Evolutionary conservation across 352 stramenopile genomes (phyloP), one percentile per base, ranked within the genome.

Genomic region (Pythium coloratum): DNA sequence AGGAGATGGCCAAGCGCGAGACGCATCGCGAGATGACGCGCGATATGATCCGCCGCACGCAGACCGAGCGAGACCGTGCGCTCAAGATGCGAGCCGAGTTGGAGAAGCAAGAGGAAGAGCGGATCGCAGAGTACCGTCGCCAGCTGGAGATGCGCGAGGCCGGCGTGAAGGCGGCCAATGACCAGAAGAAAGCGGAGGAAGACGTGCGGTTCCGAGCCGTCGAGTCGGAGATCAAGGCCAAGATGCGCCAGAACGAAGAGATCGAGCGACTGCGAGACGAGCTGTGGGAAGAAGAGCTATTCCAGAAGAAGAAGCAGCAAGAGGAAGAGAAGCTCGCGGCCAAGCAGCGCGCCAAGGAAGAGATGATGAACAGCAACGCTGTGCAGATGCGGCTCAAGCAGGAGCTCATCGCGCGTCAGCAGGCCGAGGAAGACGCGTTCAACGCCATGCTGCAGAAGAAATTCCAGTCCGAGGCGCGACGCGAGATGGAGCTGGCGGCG

Each of bases 231-330:
- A 97, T 95, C 64, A 76, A 91, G 58, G 78, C 80, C 32, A 88
- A 94, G 70, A 82, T 74, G 60, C 75, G 89, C 47, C 77, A 90
- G 32, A 91, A 96, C n/a, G 78, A 97, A 64, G 91, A 97, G 68
- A 91, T 96, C 73, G 82, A 95, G 65, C 75, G 67, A 20, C 76
- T 97, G 26, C 89, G 91, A 33, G 88, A 96, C 71, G 82, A 97
- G 61, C 76, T 97, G n/a, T 98, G 91, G 91, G 90, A 96, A 61
- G 90, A 98, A 67, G 92, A 98, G 63, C 69, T 96, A 42, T 76
- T 88, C 33, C 77, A 89, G 62, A 89, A 89, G 73, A 91, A 90
- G 38, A 66, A 65, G 28, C 78, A 82, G 30, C 80, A 94, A 61
- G 89, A 96, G 71, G 76, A 88, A 55, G 77, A 88, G 42, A 86